phyloP scores from a whole-genome alignment of 139 green algal genomes.

The Tetradesmus lagerheimii region DNA sequence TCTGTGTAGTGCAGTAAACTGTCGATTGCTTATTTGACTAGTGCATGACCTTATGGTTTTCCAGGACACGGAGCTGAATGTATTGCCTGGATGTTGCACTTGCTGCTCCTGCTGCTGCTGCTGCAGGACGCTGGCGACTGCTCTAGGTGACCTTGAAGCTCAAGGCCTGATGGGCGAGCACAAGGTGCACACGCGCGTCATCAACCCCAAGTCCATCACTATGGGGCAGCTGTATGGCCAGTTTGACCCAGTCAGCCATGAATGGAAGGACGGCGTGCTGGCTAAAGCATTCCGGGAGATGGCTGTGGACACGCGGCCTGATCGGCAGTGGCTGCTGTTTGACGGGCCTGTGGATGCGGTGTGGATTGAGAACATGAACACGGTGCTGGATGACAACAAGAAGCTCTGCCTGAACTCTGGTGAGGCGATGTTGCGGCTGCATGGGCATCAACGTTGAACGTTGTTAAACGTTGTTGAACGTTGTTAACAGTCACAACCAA shows the following conservation, averaged over 20 bases:
- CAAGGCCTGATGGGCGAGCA: conserved; percentile 68
- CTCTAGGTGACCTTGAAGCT: conserved; percentile 67
- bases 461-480: no score
- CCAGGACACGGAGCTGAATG: no score
- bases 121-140: conserved; percentile 60
- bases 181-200: conserved; percentile 63
- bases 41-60: no score
- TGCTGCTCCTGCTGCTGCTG: neutral
- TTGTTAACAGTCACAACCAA: no score
- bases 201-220: conserved; percentile 86
- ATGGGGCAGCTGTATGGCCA: conserved; percentile 87
- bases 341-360: conserved; percentile 79
- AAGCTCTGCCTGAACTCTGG: conserved; percentile 84
- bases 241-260: conserved; percentile 78
- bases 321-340: conserved; percentile 78
- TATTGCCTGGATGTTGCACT: neutral
- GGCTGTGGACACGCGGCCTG: conserved; percentile 70
- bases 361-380: conserved; percentile 92
- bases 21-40: no score
- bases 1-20: no score
- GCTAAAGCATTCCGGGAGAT: conserved; percentile 78
- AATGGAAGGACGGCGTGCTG: conserved; percentile 88
- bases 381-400: conserved; percentile 91
- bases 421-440: neutral
- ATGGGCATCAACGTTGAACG: neutral